Base-by-base conservation (phyloP, 257 asterid species). In the Ballota nigra region DNA sequence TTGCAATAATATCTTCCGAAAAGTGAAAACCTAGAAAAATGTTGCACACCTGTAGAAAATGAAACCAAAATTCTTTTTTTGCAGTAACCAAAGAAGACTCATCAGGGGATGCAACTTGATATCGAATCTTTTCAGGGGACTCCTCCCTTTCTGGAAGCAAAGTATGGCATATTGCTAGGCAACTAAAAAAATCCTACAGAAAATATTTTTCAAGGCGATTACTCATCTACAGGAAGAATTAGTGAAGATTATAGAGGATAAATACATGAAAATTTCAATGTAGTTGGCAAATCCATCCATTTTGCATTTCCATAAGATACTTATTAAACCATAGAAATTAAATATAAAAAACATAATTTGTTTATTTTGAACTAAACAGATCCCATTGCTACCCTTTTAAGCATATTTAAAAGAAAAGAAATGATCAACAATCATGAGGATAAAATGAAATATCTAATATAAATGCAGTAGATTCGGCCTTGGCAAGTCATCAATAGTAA, bases 21-120 rank as follows among this genome's bases (percentile, higher is more conserved):
- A 63, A 53, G 24, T 18, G 61, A 73, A 70, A 26, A 4, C 68
- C 29, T 13, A 56, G 49, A 49, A n/a, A 49, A 75, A 40, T 63
- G 28, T 18, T 72, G 65, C 76, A 69, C 81, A 88, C 99, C 80
- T 95, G 87, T 88, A 92, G 83, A 95, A 95, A 82, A 95, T 92
- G 93, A 95, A 95, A 78, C 98, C 99, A 78, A 95, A 95, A 81
- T n/a, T n/a, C n/a, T n/a, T n/a, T n/a, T 24, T 98, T 96, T 70
- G 99, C 99, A 24, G 82, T 77, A 65, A 92, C 99, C 84, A 95
- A 79, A 80, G 99, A 98, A 69, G 98, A 79, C 76, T 95, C 99
- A 74, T 95, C 99, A 72, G 99, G 1, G 29, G 99, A 28, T 69
- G 99, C 99, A 75, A 96, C 98, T 86, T 95, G 98, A 85, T 92